phyloP scores from a whole-genome alignment of 805 yeast species.

The Debaryomyces hansenii region DNA sequence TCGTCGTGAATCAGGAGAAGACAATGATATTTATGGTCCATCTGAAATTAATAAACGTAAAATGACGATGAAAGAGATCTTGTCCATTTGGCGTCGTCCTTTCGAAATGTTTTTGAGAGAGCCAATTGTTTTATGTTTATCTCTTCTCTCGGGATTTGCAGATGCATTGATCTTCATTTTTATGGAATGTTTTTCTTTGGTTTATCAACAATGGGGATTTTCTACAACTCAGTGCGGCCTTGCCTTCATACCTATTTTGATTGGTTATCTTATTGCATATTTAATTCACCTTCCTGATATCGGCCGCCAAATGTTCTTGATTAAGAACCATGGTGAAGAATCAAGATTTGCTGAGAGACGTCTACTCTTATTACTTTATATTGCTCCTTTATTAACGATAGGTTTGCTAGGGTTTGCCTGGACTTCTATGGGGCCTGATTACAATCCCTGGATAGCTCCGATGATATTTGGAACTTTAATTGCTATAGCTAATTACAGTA shows the following conservation, averaged over 20 bases:
- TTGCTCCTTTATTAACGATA: constrained; percentile 38
- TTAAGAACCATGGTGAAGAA: constrained; percentile 21
- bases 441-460: constrained; percentile 42
- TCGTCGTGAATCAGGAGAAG: constrained; percentile 32
- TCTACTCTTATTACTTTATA: constrained; percentile 30
- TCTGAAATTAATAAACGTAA: constrained; percentile 21
- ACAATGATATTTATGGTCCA: constrained; percentile 34
- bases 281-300: constrained; percentile 32
- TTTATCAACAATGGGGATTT: constrained; percentile 36
- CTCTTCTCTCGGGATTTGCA: constrained; percentile 39
- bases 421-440: constrained; percentile 40
- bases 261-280: constrained; percentile 38
- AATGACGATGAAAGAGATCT: constrained; percentile 22
- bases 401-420: constrained; percentile 43
- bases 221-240: constrained; percentile 26
- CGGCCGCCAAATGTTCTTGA: constrained; percentile 25
- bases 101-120: constrained; percentile 37
- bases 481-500: constrained; percentile 40
- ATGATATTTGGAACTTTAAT: constrained; percentile 33
- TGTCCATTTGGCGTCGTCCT: constrained; percentile 41
- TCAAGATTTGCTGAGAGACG: constrained; percentile 27
- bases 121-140: constrained; percentile 39
- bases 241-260: constrained; percentile 30
- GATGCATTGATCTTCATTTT: constrained; percentile 42
- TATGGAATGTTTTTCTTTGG: constrained; percentile 35